Conservation (phyloP, 768 basidiomycete species). For the Pisolithus sp. region DNA sequence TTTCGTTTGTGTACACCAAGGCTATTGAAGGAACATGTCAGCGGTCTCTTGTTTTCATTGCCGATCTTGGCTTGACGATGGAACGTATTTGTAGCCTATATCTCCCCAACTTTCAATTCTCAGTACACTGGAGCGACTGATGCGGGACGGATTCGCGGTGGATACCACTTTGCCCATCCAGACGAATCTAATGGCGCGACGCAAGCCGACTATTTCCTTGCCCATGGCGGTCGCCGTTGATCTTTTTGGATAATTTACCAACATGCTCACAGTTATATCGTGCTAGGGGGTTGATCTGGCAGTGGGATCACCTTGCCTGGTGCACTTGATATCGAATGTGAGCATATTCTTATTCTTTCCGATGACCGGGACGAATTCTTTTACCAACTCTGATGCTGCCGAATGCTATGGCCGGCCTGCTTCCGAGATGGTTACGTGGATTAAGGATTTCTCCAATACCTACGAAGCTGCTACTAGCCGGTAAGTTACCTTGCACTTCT, state of each 20-base stretch:
- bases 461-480: conserved; percentile 44
- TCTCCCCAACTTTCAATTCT: conserved; percentile 30
- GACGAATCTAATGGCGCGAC: conserved; percentile 45
- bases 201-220: conserved; percentile 55
- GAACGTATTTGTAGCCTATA: conserved; percentile 12
- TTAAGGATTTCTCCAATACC: conserved; percentile 54
- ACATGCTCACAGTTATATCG: neutral
- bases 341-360: conserved; percentile 5
- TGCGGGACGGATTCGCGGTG: conserved; percentile 51
- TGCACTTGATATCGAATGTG: conserved; percentile 58
- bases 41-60: conserved; percentile 4
- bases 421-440: conserved; percentile 57
- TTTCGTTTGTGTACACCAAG: conserved; percentile 58
- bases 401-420: conserved; percentile 50
- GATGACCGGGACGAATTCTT: neutral
- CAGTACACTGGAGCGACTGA: conserved; percentile 54
- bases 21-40: conserved; percentile 58
- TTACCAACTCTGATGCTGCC: conserved; percentile 47
- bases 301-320: conserved; percentile 61
- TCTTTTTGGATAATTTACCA: neutral
- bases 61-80: neutral
- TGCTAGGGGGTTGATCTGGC: conserved; percentile 43
- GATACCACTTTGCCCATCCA: conserved; percentile 57
- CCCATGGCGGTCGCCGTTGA: conserved; percentile 39
- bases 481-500: conserved; percentile 21